Base-by-base conservation (phyloP, 2,329 filamentous ascomycete species). In the Aspergillus novofumigatus region DNA sequence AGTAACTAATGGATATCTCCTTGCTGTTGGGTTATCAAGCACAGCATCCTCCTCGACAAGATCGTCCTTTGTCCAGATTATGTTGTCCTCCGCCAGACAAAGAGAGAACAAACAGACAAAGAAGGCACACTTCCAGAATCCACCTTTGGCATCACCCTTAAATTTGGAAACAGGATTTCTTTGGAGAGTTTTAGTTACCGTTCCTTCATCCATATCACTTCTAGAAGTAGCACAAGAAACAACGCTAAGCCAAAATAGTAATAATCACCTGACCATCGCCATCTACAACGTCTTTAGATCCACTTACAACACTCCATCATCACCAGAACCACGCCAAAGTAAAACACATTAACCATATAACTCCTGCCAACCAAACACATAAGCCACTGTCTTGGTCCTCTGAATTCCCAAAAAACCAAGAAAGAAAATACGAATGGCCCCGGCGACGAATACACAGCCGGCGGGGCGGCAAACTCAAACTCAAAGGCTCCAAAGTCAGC, bases 381-480 rank as follows among this genome's bases (percentile, higher is more conserved):
- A 49, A 53, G 38, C 5, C 23, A 54, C 32, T 38, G 50, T 21
- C 11, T 44, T n/a, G 17, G 51, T 20, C 14, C 29, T 20, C 26
- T 23, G 28, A 38, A 48, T 25, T 21, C 38, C 41, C 32, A 21
- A 23, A 38, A 28, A 23, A 38, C 6, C 5, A 38, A 7, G 32
- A 38, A 38, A 38, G 14, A 38, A 17, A 2, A 17, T 38, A 41
- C 50, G 41, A 48, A 35, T 38, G 28, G 1, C 51, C 23, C 53
- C 45, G 63, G 61, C 55, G 87, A 90, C 72, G 90, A 95, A 65
- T 95, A 95, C 50, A 78, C 85, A 60, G 75, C 80, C 56, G 82
- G 83, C 59, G 82, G 85, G 85, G 87, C 67, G 91, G 91, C 66
- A 88, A 88, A 59, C 83, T 97, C 35, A 93, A 91, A 71, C 83